Evolutionary conservation across 176 grass and related monocot species (phyloP).

Genomic region (Avena atlantica): DNA sequence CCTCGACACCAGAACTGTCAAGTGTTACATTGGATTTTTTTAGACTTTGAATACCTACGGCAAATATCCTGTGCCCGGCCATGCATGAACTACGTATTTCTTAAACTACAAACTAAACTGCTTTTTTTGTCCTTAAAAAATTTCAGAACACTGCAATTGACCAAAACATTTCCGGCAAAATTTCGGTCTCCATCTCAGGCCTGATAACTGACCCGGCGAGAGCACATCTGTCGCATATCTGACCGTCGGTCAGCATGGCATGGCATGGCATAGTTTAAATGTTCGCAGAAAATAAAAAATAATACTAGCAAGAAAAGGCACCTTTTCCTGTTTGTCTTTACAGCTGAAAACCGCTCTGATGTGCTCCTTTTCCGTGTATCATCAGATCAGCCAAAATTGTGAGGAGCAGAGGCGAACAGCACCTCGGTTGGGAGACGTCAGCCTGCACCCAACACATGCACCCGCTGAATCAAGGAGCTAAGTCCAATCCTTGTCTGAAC

Average conservation of each 20-base stretch:
- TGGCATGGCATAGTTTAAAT: neutral
- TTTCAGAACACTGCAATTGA: conserved; percentile 8
- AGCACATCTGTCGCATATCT: conserved; percentile 32
- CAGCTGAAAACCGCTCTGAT: conserved; percentile 51
- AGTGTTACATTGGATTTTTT: no score
- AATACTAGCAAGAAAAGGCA: neutral
- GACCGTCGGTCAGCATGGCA: neutral
- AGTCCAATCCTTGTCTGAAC: conserved; percentile 10
- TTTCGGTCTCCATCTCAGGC: no score
- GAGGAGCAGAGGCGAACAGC: conserved; percentile 40
- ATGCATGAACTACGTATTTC: no score
- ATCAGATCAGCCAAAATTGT: conserved; percentile 43
- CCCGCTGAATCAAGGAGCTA: conserved; percentile 28
- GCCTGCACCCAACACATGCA: conserved; percentile 28
- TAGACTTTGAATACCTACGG: no score
- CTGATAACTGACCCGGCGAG: neutral
- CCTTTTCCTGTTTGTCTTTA: conserved; percentile 46
- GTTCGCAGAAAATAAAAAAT: no score
- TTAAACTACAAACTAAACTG: no score
- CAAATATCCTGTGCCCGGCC: no score
- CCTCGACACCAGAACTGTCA: no score
- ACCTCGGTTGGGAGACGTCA: conserved; percentile 35
- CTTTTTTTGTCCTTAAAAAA: no score
- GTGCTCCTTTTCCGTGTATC: conserved; percentile 41
- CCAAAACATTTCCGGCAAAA: conserved; percentile 32